Evolutionary conservation across 768 basidiomycete genomes (phyloP).

Genomic region (Russula vinacea): DNA sequence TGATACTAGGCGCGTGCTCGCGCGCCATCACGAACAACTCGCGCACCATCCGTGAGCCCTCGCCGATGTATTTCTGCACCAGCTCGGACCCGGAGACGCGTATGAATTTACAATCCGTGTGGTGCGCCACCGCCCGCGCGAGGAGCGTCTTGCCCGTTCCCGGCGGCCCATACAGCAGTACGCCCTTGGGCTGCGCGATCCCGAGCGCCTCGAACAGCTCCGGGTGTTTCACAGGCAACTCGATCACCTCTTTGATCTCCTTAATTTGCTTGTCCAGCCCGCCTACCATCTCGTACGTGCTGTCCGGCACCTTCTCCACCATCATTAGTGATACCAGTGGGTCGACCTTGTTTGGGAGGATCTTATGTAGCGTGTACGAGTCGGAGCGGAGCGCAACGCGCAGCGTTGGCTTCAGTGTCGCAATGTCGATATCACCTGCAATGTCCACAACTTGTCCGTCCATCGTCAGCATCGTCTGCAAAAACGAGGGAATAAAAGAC

Average conservation of each 20-base stretch:
- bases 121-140: conserved; percentile 93
- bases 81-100: conserved; percentile 91
- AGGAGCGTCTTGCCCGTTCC: conserved; percentile 96
- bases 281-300: conserved; percentile 99
- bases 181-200: conserved; percentile 96
- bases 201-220: conserved; percentile 95
- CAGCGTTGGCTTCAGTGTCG: conserved; percentile 74
- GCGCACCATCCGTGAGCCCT: conserved; percentile 93
- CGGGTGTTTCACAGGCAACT: conserved; percentile 91
- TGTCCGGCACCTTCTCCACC: conserved; percentile 99
- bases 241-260: conserved; percentile 99
- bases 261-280: conserved; percentile 98
- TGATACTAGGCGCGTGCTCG: conserved; percentile 96
- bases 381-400: conserved; percentile 96
- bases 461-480: background rate
- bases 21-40: conserved; percentile 98
- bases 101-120: conserved; percentile 98
- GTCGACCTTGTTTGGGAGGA: conserved; percentile 96
- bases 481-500: background rate
- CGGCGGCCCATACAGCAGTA: conserved; percentile 91
- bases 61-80: conserved; percentile 98
- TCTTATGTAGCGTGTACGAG: conserved; percentile 94
- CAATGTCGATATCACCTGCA: conserved; percentile 80
- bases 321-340: conserved; percentile 99
- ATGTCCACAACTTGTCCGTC: conserved; percentile 79